A percentile compares a stretch with the other conserved stretches of the same genome.
phyloP scores from a whole-genome alignment of 495 filamentous ascomycete species.

The Podospora conica region DNA sequence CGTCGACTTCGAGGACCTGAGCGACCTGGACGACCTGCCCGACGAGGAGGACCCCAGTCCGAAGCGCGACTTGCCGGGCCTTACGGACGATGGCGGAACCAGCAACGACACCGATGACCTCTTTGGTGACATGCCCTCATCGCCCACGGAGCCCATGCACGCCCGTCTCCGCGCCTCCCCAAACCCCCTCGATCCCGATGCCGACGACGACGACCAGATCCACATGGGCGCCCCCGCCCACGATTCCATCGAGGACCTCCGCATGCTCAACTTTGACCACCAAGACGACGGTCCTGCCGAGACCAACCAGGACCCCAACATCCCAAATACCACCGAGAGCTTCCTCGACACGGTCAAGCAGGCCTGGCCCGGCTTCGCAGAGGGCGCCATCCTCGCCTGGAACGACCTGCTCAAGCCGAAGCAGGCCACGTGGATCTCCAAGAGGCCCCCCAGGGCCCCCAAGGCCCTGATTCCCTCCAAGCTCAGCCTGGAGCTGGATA shows the following conservation, averaged over 20 bases:
- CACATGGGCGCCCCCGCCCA: constrained; percentile 15
- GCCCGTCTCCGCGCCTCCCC: constrained; percentile 31
- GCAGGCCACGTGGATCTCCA: constrained; percentile 62
- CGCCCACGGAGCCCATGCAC: constrained; percentile 27
- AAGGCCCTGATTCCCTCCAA: constrained; percentile 81
- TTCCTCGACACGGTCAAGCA: constrained; percentile 61
- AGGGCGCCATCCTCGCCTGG: constrained; percentile 58
- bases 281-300: constrained; percentile 27
- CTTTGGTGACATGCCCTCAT: constrained; percentile 38
- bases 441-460: constrained; percentile 65
- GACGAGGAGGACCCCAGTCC: constrained; percentile 36
- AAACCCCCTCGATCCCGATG: constrained; percentile 26
- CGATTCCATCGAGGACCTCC: constrained; percentile 25
- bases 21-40: constrained; percentile 51
- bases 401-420: constrained; percentile 69
- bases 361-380: constrained; percentile 65
- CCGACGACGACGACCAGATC: constrained; percentile 28
- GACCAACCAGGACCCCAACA: constrained; percentile 41
- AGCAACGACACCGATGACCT: constrained; percentile 48
- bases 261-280: constrained; percentile 42
- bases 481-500: constrained; percentile 71
- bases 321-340: constrained; percentile 56
- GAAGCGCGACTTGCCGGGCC: constrained; percentile 35
- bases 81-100: constrained; percentile 43
- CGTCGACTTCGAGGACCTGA: constrained; percentile 79